Percentiles rank a stretch among this genome's conserved stretches.
These are phyloP conservation scores for Paraphysoderma sedebokerense DNA, from an alignment of 371 early-diverging fungal genomes.

Conservation along the genomic window DNA sequence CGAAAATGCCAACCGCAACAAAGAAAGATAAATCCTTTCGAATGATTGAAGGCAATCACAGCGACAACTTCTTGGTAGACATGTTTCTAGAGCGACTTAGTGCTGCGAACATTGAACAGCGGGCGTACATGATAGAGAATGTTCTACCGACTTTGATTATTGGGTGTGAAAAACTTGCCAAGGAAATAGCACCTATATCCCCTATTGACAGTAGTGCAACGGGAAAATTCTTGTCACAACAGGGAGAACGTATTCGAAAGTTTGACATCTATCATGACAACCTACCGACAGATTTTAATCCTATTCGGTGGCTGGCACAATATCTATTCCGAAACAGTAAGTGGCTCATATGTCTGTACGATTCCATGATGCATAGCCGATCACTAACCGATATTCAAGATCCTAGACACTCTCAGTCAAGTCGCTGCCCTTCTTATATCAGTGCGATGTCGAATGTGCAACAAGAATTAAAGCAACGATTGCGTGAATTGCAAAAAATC, in stretches of 20 bases:
- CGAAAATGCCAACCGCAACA: too few species aligned
- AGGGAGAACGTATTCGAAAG: background rate
- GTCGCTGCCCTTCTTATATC: background rate
- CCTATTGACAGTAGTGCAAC: background rate
- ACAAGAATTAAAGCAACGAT: background rate
- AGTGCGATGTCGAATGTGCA: background rate
- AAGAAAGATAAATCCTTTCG: too few species aligned
- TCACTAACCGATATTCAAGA: too few species aligned
- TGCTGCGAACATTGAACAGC: constrained; percentile 15
- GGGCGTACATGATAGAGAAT: constrained; percentile 23
- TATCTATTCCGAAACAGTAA: background rate
- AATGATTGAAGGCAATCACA: too few species aligned
- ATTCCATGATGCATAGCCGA: too few species aligned
- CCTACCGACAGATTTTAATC: background rate
- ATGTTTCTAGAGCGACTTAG: too few species aligned
- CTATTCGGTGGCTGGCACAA: background rate
- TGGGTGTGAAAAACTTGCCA: constrained; percentile 19
- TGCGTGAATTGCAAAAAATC: background rate
- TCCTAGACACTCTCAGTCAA: background rate
- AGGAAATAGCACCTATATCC: constrained; percentile 9
- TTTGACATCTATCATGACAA: background rate
- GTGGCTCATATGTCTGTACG: too few species aligned
- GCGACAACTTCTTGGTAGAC: too few species aligned
- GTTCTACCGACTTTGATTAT: constrained; percentile 21
- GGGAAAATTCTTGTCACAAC: background rate